Base-by-base conservation (phyloP, 2,329 filamentous ascomycete species). In the Ambrosiella beaveri region DNA sequence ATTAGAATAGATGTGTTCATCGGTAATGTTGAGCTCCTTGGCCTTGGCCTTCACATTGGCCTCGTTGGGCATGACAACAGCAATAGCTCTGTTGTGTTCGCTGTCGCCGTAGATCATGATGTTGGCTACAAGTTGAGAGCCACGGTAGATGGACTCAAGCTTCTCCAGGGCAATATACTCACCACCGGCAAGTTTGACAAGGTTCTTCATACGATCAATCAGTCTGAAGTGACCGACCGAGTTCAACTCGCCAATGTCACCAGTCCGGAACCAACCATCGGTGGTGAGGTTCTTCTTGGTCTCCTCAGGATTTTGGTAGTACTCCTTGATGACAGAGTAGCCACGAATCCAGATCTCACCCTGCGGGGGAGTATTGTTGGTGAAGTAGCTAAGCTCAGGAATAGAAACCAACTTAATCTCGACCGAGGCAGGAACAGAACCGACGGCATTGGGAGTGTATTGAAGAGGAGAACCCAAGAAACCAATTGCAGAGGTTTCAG, bases 141-240 rank as follows among this genome's bases (percentile, higher is more conserved):
- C 83, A 62, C 90, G 84, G 74, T 96, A 97, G 57, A 95, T 77
- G 2, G 90, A 86, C 73, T 97, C 91, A 61, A 97, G 82, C 75
- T 90, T 96, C 75, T 97, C 91, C 3, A 98, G 79, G 19, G 91
- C 93, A 69, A 97, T 94, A 71, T 97, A 97, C 75, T 97, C 91
- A 64, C 91, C 91, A 61, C 90, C 89, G 63, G 88, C 80, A 62
- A 93, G 90, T 82, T 97, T 97, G 71, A 97, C 87, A 58, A 97
- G 75, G 72, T 97, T 97, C 83, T 97, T 97, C 81, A 95, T 90
- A 64, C 91, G 88, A 70, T 97, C 91, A 67, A 97, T 90, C 68
- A 97, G 84, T 64, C 77, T 80, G 63, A 97, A 72, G 68, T 95
- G 86, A 49, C 91, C 91, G 62, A 84, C 77, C 50, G 74, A 68